Conservation (phyloP, 2,329 filamentous ascomycete species). For the Monosporascus sp. region DNA sequence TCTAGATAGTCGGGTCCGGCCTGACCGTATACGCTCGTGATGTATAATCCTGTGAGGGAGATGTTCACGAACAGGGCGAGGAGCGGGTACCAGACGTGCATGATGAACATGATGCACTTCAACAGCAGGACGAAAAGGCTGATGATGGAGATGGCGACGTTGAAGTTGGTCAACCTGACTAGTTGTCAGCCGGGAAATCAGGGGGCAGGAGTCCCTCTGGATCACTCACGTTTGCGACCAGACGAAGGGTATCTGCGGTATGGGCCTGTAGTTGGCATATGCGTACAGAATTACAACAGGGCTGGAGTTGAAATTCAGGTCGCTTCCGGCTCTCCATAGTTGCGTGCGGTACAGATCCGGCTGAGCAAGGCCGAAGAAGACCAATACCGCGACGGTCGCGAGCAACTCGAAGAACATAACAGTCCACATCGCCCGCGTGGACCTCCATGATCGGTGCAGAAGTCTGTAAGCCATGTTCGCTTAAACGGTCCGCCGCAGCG, state of each 20-base stretch:
- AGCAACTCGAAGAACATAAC: slow-evolving; percentile 63
- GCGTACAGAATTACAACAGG: slow-evolving; percentile 66
- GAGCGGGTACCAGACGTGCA: slow-evolving; percentile 66
- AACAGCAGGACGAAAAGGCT: slow-evolving; percentile 70
- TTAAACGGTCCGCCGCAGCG: slow-evolving; percentile 10
- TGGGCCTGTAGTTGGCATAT: slow-evolving; percentile 63
- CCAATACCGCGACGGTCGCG: slow-evolving; percentile 59
- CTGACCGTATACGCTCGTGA: slow-evolving; percentile 63
- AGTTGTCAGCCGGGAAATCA: slow-evolving; percentile 7
- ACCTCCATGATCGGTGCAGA: slow-evolving; percentile 55
- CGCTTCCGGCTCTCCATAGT: slow-evolving; percentile 67
- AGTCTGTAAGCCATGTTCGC: slow-evolving; percentile 44
- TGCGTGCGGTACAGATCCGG: slow-evolving; percentile 67
- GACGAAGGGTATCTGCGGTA: slow-evolving; percentile 60
- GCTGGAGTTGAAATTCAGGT: slow-evolving; percentile 69
- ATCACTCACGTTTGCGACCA: slow-evolving; percentile 66
- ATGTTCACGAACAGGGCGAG: slow-evolving; percentile 55
- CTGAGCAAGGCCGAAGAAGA: slow-evolving; percentile 68
- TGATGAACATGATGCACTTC: slow-evolving; percentile 64
- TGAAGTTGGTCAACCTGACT: slow-evolving; percentile 66
- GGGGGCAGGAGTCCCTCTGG: neutral
- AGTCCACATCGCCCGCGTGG: slow-evolving; percentile 53
- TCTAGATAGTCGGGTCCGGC: slow-evolving; percentile 70
- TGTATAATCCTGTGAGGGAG: slow-evolving; percentile 56
- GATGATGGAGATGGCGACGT: slow-evolving; percentile 70